Conservation (phyloP, 129 eudicot species). For the Silybum marianum region DNA sequence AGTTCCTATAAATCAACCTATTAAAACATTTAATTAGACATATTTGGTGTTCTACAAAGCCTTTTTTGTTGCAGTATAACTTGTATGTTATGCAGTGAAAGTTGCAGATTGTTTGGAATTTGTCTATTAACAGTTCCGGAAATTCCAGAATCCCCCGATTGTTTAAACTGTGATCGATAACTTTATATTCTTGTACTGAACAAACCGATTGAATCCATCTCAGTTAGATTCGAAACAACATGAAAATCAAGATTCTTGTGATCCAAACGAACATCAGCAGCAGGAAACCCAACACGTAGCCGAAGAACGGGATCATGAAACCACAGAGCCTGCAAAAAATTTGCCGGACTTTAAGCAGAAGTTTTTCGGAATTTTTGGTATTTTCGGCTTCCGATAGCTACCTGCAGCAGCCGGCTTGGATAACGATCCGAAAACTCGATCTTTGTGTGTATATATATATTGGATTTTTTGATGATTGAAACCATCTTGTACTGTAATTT, state of each 20-base stretch:
- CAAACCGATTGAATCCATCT: slow-evolving; percentile 28
- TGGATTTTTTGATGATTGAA: background rate
- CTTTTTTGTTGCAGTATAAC: background rate
- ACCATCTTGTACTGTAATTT: slow-evolving; percentile 19
- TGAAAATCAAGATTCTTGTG: slow-evolving; percentile 36
- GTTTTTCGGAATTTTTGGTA: slow-evolving; percentile 25
- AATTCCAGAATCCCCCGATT: background rate
- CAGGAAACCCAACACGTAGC: slow-evolving; percentile 24
- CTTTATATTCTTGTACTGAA: slow-evolving; percentile 23
- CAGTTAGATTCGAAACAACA: slow-evolving; percentile 31
- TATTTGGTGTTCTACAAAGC: background rate
- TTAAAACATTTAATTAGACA: background rate
- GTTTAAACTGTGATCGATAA: slow-evolving; percentile 8
- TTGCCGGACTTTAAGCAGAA: slow-evolving; percentile 19
- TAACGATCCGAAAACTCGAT: background rate
- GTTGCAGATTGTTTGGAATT: background rate
- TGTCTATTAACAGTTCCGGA: background rate
- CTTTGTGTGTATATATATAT: slow-evolving; percentile 25
- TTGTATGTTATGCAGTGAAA: background rate
- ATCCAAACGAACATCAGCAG: slow-evolving; percentile 19
- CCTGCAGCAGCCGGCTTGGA: background rate
- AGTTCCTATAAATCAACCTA: background rate
- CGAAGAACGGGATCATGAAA: slow-evolving; percentile 23
- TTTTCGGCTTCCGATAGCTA: background rate
- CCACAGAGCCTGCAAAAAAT: slow-evolving; percentile 9